phyloP scores from a whole-genome alignment of 2,329 filamentous ascomycete species.

The Hawksworthiomyces lignivorus region DNA sequence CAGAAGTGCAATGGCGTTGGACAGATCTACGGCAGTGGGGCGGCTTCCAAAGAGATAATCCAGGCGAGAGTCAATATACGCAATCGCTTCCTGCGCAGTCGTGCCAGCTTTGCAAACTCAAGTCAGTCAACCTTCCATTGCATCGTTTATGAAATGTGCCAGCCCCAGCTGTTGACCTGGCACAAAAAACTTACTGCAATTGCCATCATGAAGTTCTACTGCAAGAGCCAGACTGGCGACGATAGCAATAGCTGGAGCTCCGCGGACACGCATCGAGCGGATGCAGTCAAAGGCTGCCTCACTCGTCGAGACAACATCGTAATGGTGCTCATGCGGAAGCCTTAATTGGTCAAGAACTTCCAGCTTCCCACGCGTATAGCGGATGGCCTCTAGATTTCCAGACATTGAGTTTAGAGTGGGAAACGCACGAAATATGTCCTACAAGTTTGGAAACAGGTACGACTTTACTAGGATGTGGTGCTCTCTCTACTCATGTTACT shows the following conservation, averaged over 20 bases:
- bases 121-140: too few relatives aligned
- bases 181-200: constrained; percentile 30
- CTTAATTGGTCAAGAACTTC: constrained; percentile 78
- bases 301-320: constrained; percentile 62
- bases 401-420: too few relatives aligned
- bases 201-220: constrained; percentile 64
- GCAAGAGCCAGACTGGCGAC: constrained; percentile 87
- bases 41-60: constrained; percentile 83
- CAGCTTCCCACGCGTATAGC: constrained; percentile 63
- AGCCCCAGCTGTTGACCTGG: too few relatives aligned
- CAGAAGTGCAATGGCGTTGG: constrained; percentile 79
- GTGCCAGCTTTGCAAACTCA: constrained; percentile 27
- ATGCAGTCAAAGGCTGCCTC: constrained; percentile 78
- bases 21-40: constrained; percentile 90
- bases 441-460: too few relatives aligned
- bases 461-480: too few relatives aligned
- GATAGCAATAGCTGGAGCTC: constrained; percentile 93
- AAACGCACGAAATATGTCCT: too few relatives aligned
- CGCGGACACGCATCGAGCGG: constrained; percentile 69
- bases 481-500: too few relatives aligned
- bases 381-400: constrained; percentile 65
- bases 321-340: constrained; percentile 72
- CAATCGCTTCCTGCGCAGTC: constrained; percentile 49
- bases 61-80: constrained; percentile 67
- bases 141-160: too few relatives aligned